These are phyloP conservation scores for Linum lewisii DNA, from an alignment of 345 rosid species.

Conservation along the genomic window DNA sequence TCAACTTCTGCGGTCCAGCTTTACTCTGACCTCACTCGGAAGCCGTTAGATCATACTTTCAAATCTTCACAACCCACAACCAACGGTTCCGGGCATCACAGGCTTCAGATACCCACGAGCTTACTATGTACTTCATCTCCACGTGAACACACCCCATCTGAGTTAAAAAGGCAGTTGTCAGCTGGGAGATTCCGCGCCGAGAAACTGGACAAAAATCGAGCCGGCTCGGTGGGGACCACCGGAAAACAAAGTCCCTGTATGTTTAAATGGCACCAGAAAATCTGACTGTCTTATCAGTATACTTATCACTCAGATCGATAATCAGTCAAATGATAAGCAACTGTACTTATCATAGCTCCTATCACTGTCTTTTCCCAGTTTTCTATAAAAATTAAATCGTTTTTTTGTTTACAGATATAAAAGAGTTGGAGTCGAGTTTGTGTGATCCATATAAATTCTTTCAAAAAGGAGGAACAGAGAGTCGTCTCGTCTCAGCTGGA, in stretches of 20 bases:
- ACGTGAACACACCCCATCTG: not conserved
- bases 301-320: slow-evolving; percentile 11
- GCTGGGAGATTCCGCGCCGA: slow-evolving; percentile 72
- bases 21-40: no score
- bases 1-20: no score
- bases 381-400: slow-evolving; percentile 31
- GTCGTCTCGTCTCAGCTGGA: not conserved
- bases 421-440: slow-evolving; percentile 16
- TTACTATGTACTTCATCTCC: no score
- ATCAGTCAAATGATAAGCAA: rapidly evolving
- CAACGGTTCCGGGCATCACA: no score
- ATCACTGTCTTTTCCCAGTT: slow-evolving; percentile 31
- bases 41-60: no score
- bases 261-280: not conserved
- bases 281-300: not conserved
- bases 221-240: slow-evolving; percentile 54
- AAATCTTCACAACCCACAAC: no score
- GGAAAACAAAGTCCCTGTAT: not conserved
- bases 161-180: slow-evolving; percentile 29
- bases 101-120: no score
- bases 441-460: slow-evolving; percentile 2
- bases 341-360: rapidly evolving
- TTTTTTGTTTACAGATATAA: slow-evolving; percentile 16
- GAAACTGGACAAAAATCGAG: slow-evolving; percentile 42
- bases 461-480: slow-evolving; percentile 16